Evolutionary conservation across 116 monocot genomes (phyloP).

Genomic region (Papilionanthe hybrid): DNA sequence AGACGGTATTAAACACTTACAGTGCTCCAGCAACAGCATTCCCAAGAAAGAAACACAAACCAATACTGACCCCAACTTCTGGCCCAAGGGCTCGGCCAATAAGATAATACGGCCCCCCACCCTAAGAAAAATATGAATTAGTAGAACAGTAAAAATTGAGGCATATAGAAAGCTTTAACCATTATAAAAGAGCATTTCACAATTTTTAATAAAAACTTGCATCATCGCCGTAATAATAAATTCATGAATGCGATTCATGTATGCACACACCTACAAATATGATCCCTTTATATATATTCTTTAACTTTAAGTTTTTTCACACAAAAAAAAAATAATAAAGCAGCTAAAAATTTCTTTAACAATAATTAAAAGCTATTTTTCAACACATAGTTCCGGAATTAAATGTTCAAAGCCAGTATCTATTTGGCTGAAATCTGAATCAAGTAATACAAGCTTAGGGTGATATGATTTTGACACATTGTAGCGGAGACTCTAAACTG

Average conservation of each 20-base stretch:
- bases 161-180: background rate
- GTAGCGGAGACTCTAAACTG: no score
- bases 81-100: constrained; percentile 98
- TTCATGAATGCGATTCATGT: background rate
- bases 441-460: background rate
- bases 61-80: constrained; percentile 99
- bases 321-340: background rate
- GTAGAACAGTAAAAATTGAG: background rate
- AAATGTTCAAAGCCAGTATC: background rate
- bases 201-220: background rate
- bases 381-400: background rate
- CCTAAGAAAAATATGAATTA: constrained; percentile 30
- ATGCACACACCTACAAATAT: background rate
- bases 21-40: constrained; percentile 98
- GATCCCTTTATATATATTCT: background rate
- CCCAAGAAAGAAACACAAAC: constrained; percentile 93
- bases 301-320: background rate
- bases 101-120: constrained; percentile 98
- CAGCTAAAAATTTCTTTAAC: background rate
- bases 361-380: background rate
- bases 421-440: background rate
- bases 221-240: background rate
- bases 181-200: background rate
- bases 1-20: constrained; percentile 37
- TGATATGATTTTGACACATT: no score